phyloP scores from a whole-genome alignment of 2,329 filamentous ascomycete genomes.

The Emergomyces orientalis region DNA sequence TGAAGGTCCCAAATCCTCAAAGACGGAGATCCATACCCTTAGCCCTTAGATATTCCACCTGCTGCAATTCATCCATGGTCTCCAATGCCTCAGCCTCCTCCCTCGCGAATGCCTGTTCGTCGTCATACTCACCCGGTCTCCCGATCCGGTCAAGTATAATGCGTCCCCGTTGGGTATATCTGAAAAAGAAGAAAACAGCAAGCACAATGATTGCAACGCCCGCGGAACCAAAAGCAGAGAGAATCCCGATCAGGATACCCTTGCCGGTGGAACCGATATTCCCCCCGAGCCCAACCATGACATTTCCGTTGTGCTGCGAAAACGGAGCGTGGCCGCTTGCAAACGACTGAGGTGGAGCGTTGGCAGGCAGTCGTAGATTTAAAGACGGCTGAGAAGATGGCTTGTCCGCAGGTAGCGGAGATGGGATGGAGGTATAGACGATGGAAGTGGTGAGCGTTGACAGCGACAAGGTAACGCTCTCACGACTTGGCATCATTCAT shows the following conservation, averaged over 20 bases:
- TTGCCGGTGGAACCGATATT: conserved; percentile 50
- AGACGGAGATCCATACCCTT: conserved; percentile 59
- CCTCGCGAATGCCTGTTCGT: conserved; percentile 86
- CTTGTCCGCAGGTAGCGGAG: neutral
- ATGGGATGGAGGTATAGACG: neutral
- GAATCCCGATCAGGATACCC: conserved; percentile 86
- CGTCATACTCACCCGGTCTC: conserved; percentile 90
- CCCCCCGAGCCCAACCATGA: conserved; percentile 27
- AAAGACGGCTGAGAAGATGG: neutral
- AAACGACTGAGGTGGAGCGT: conserved; percentile 10
- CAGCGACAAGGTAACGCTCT: conserved; percentile 9
- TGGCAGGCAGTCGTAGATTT: conserved; percentile 7
- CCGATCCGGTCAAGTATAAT: conserved; percentile 92
- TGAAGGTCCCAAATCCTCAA: neutral
- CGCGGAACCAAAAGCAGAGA: conserved; percentile 89
- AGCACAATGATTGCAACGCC: conserved; percentile 72
- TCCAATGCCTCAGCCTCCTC: conserved; percentile 94
- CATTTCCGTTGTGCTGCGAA: conserved; percentile 9
- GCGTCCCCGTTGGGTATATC: conserved; percentile 76
- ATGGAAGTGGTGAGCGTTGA: conserved; percentile 11
- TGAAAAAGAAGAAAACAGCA: conserved; percentile 82
- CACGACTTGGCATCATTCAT: conserved; percentile 13
- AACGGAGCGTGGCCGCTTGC: conserved; percentile 3
- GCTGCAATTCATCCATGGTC: conserved; percentile 86
- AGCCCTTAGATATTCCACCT: conserved; percentile 83